These are phyloP conservation scores for Nicotiana noctiflora DNA, from an alignment of 257 asterid genomes.

Conservation along the genomic window DNA sequence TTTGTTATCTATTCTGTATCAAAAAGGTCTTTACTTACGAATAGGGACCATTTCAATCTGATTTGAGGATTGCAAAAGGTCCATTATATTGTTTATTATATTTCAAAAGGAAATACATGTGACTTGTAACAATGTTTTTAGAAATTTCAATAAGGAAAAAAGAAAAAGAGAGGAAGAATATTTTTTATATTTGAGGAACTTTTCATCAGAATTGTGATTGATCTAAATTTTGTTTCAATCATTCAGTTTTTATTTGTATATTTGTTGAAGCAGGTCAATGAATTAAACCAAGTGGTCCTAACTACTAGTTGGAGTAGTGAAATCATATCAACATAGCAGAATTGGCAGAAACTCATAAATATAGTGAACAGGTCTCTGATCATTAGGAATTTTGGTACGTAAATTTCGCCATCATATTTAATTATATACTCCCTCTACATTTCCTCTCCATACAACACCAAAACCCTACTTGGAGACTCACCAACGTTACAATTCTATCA, in stretches of 20 bases:
- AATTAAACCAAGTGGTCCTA: conserved; percentile 24
- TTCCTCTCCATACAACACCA: conserved; percentile 14
- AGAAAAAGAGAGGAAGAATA: background rate
- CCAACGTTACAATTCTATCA: conserved; percentile 20
- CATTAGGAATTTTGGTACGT: conserved; percentile 23
- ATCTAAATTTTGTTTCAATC: background rate
- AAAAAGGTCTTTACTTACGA: background rate
- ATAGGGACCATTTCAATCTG: conserved; percentile 4
- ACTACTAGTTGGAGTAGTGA: conserved; percentile 21
- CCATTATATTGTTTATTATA: background rate
- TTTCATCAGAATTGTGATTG: background rate
- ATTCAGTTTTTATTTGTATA: background rate
- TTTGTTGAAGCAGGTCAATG: background rate
- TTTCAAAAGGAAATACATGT: conserved; percentile 2
- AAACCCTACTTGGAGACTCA: conserved; percentile 17
- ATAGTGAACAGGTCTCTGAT: conserved; percentile 15
- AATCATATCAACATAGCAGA: conserved; percentile 20
- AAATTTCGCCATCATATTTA: conserved; percentile 23
- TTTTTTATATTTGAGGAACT: background rate
- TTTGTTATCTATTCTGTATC: conserved; percentile 6
- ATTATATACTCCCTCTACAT: conserved; percentile 1
- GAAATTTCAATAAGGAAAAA: background rate
- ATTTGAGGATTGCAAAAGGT: background rate
- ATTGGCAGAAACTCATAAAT: conserved; percentile 17
- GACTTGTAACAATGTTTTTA: background rate